phyloP scores from a whole-genome alignment of 768 basidiomycete species.

The Calvatia gigantea region DNA sequence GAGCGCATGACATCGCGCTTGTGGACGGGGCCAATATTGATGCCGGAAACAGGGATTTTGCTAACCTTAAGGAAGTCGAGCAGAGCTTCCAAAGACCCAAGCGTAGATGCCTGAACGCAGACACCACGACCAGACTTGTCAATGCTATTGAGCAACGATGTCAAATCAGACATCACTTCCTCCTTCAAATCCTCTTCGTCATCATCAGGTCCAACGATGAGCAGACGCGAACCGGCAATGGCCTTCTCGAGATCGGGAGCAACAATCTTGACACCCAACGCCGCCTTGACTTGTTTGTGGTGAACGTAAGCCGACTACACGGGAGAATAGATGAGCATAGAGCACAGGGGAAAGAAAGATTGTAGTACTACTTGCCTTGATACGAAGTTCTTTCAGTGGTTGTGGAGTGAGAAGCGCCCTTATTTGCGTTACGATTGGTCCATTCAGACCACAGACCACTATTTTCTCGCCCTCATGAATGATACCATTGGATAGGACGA shows the following conservation, averaged over 20 bases:
- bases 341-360: slow-evolving; percentile 1
- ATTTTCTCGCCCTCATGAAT: slow-evolving; percentile 90
- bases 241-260: slow-evolving; percentile 97
- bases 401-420: slow-evolving; percentile 95
- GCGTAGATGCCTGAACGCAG: slow-evolving; percentile 94
- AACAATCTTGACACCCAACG: slow-evolving; percentile 92
- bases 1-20: slow-evolving; percentile 93
- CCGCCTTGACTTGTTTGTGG: slow-evolving; percentile 95
- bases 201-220: slow-evolving; percentile 92
- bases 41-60: slow-evolving; percentile 96
- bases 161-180: slow-evolving; percentile 95
- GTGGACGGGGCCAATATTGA: slow-evolving; percentile 97
- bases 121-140: slow-evolving; percentile 97
- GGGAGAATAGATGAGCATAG: slow-evolving; percentile 15
- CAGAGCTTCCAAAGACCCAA: slow-evolving; percentile 95
- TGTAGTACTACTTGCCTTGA: slow-evolving; percentile 62
- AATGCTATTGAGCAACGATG: slow-evolving; percentile 81
- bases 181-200: slow-evolving; percentile 94
- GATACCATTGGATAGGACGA: slow-evolving; percentile 92
- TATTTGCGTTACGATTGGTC: slow-evolving; percentile 93
- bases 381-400: slow-evolving; percentile 89
- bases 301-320: slow-evolving; percentile 90
- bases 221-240: slow-evolving; percentile 91
- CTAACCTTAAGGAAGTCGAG: slow-evolving; percentile 92
- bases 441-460: slow-evolving; percentile 95